Evolutionary conservation across 257 asterid genomes (phyloP), one percentile per base, ranked within the genome.

Genomic region (Solanum peruvianum): DNA sequence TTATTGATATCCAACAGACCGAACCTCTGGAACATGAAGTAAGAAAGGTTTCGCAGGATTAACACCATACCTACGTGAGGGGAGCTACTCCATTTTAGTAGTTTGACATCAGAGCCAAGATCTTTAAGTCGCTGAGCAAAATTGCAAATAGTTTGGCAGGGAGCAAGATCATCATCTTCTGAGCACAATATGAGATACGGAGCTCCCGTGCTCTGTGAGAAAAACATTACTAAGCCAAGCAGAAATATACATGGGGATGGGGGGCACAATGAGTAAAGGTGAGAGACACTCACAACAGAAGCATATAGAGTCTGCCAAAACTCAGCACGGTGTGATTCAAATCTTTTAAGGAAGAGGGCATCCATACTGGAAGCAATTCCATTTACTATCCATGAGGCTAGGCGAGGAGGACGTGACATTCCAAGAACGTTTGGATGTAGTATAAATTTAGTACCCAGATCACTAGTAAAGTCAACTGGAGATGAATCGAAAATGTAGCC

Each of bases 281-380:
- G 31, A 84, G 15, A 60, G 88, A 75, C 66, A 87, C 98, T 96
- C 89, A 97, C 99, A 10, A 92, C 89, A 56, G 99, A 93, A 86
- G 98, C 92, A 82, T 96, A 96, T 60, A 97, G 93, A 83, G 98
- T 97, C 92, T 97, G 99, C 99, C 99, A 97, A 88, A 92, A 95
- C 87, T 96, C 96, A 3, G 99, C 99, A 64, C 99, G 94, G 87
- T 97, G 98, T 21, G 93, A 76, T 89, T 97, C 99, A 76, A 95
- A 92, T 89, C 93, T 92, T 89, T 91, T 89, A 67, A 94, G 98
- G 91, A 96, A 97, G 91, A 97, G 91, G 20, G 96, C 90, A 69
- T 97, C 99, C 80, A 97, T 90, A 88, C 96, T 86, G 89, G 98
- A 95, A 86, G 98, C 90, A 73, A 95, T 88, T 49, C 98, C 94